Evolutionary conservation across 1,139 yeast genomes (phyloP), one percentile per base, ranked within the genome.

Genomic region (Magnusiomyces fungicola): DNA sequence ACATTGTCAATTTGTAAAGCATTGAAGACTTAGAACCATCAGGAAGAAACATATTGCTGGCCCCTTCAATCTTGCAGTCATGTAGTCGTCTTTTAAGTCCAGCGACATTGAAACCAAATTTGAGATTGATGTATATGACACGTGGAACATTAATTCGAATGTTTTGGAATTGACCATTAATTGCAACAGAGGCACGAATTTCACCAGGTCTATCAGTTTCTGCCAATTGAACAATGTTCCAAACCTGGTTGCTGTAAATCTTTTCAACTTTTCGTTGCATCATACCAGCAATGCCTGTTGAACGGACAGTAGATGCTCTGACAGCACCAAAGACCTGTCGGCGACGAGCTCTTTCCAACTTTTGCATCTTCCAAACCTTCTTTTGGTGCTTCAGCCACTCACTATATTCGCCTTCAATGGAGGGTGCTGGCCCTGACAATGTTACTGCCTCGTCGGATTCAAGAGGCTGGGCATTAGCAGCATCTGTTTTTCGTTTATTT

Each of bases 351-450:
- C 90, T 75, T 50, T 83, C 83, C 51, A 77, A 78, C 27, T 78
- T 76, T 63, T 89, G 96, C 6, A 79, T 69, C 50, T 71, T 78
- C 99, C 99, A 94, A 61, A 86, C 86, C 14, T 81, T 77, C 63
- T 90, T 89, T 66, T 87, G 95, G 60, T 85, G 84, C 37, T 70
- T 69, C 55, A 94, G 73, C 76, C 90, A 94, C 0, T 78, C 87
- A 4, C 67, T 75, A 65, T 94, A 92, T 62, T 89, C 94, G 7
- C 74, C 82, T 1, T 76, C 74, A 63, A 88, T 82, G 7, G 81
- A 75, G 0, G 96, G 96, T 42, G 57, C 54, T 23, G 53, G 58
- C n/a, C n/a, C n/a, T n/a, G n/a, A n/a, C n/a, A n/a, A n/a, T n/a
- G n/a, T n/a, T n/a, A n/a, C n/a, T 2, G 54, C 42, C 3, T 64